Evolutionary conservation across 805 yeast species (phyloP), one percentile per base, ranked within the genome.

Genomic region (Nakazawaea siamensis): DNA sequence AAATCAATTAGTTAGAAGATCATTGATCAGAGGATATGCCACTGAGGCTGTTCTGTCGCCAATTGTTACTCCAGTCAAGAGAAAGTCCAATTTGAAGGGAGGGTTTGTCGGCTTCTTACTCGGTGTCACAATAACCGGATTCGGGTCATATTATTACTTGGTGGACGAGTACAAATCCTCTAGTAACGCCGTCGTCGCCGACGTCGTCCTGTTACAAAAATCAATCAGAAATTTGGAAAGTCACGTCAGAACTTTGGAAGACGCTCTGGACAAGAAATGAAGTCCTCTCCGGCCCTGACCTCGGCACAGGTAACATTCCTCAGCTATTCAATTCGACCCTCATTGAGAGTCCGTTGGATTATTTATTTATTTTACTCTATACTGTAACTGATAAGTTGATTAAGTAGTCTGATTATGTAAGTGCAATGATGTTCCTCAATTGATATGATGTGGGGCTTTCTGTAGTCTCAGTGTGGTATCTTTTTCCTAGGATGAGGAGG

Each of bases 151-250:
- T 64, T 80, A 74, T 55, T 85, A 83, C 57, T 64, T 83, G 45
- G 57, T 83, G 39, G 92, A 84, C 50, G 82, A 81, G 55, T 83
- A 82, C 67, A 76, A 79, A 54, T 64, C 69, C 41, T 72, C 90
- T 46, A 82, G 79, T 54, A 71, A 70, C 47, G 80, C 80, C 14
- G 73, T 85, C 39, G 68, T 83, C 38, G 73, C 84, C 34, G 95
- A 85, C 50, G 82, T 85, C 15, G 62, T 82, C 35, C 58, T 76
- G 17, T 70, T 86, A 50, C 82, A 80, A 44, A 73, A 70, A 48
- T 74, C 86, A 18, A 76, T 84, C 41, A 64, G 72, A 46, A 68
- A 66, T 41, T 70, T 84, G 49, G 90, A 80, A 51, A 69, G 70
- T 43, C 84, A 80, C 48, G 81, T 84, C 43, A 71, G 70, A 57